phyloP scores from a whole-genome alignment of 1,284 basidiomycete species.

The Irpex sp. region DNA sequence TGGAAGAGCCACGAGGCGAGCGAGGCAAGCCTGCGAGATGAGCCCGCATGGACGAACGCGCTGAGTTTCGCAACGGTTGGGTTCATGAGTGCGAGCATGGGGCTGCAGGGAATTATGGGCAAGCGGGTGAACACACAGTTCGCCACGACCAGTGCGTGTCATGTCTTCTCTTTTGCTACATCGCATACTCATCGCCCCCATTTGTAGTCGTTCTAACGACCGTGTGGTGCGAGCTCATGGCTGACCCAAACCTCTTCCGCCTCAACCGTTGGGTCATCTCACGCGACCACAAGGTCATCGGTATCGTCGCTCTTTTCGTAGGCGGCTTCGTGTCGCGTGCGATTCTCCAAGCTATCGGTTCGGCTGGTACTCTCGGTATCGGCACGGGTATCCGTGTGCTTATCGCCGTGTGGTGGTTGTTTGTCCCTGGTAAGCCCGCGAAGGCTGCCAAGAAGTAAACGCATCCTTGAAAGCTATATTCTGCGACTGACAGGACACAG shows the following conservation, averaged over 20 bases:
- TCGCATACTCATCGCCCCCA: background rate
- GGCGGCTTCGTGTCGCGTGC: conserved; percentile 74
- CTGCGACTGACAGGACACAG: no score
- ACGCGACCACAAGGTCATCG: conserved; percentile 74
- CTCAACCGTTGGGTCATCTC: conserved; percentile 47
- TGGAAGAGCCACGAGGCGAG: conserved; percentile 61
- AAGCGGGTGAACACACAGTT: conserved; percentile 80
- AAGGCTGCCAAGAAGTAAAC: background rate
- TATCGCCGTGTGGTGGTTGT: conserved; percentile 65
- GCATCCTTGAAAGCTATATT: no score
- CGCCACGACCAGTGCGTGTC: conserved; percentile 63
- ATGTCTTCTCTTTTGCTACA: background rate
- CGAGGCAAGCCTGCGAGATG: conserved; percentile 48
- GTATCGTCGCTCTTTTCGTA: conserved; percentile 65
- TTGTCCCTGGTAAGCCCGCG: conserved; percentile 50
- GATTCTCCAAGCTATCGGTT: conserved; percentile 58
- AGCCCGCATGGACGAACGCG: conserved; percentile 68
- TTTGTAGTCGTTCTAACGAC: conserved; percentile 65
- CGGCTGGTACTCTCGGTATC: conserved; percentile 65
- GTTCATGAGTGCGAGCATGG: conserved; percentile 76
- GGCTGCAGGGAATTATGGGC: conserved; percentile 81
- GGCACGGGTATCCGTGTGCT: conserved; percentile 63
- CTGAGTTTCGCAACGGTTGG: conserved; percentile 67
- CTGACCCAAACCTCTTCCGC: conserved; percentile 70
- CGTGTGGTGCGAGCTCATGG: conserved; percentile 84